Percentiles rank a stretch among this genome's conserved stretches.
phyloP scores from a whole-genome alignment of 2,329 filamentous ascomycete genomes.

The Ophiostoma himal-ulmi region DNA sequence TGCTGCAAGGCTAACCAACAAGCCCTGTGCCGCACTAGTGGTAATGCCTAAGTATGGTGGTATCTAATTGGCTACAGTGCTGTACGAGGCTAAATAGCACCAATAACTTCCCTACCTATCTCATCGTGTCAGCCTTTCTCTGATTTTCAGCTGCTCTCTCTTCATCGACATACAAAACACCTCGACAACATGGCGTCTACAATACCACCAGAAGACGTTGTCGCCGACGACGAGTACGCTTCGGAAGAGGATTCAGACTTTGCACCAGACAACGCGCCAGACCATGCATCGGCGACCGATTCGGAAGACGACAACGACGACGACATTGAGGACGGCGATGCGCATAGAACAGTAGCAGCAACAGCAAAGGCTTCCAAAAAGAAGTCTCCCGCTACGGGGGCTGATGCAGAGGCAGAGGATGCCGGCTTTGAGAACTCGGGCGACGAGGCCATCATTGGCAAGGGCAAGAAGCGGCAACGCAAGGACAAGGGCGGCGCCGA shows the following conservation, averaged over 20 bases:
- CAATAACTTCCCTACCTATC: not conserved
- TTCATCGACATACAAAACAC: not conserved
- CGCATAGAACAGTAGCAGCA: not conserved
- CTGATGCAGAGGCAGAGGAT: constrained; percentile 33
- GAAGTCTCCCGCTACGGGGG: not conserved
- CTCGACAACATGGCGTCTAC: constrained; percentile 3
- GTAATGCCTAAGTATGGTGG: not conserved
- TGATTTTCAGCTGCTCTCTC: not conserved
- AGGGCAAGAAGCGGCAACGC: constrained; percentile 49
- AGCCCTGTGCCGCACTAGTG: not conserved
- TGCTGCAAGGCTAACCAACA: not conserved
- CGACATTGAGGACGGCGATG: constrained; percentile 25
- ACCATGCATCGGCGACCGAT: constrained; percentile 39
- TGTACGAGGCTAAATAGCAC: not conserved
- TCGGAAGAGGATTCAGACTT: constrained; percentile 72
- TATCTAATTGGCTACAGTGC: constrained; percentile 2
- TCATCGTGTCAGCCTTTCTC: not conserved
- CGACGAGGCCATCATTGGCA: constrained; percentile 64
- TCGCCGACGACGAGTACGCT: constrained; percentile 51
- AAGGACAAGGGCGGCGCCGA: constrained; percentile 43
- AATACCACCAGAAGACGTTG: constrained; percentile 6
- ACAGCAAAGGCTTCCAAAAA: not conserved
- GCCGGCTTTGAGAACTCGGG: constrained; percentile 61
- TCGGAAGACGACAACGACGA: constrained; percentile 46
- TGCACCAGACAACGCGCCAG: constrained; percentile 49